Evolutionary conservation across 805 yeast species (phyloP).

Genomic region (Cyberlindnera subsufficiens): DNA sequence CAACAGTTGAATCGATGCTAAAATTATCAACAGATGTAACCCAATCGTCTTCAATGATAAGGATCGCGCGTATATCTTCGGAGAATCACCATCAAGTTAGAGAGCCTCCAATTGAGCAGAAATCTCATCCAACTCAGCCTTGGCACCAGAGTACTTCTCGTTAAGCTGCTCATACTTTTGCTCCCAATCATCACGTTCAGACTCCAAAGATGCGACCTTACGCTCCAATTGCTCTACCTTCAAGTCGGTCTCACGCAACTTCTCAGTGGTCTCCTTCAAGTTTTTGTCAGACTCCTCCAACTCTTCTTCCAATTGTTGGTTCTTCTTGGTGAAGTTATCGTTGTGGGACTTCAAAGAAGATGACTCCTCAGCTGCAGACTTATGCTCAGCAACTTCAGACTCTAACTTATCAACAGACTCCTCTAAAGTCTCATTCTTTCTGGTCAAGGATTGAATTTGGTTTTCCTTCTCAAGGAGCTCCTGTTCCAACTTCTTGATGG

Average conservation of each 20-base stretch:
- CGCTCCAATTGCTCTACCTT: constrained; percentile 95
- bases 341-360: constrained; percentile 82
- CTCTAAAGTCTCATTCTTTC: constrained; percentile 87
- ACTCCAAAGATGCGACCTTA: constrained; percentile 85
- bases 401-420: constrained; percentile 72
- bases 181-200: constrained; percentile 89
- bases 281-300: constrained; percentile 86
- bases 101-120: constrained; percentile 81
- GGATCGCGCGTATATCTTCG: no score
- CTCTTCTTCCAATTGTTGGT: constrained; percentile 83
- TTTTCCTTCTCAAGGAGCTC: constrained; percentile 89
- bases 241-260: constrained; percentile 91
- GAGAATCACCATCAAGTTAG: constrained; percentile 13
- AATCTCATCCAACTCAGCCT: constrained; percentile 94
- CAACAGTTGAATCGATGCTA: not conserved
- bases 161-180: constrained; percentile 84
- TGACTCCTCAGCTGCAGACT: constrained; percentile 86
- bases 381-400: constrained; percentile 63
- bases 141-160: constrained; percentile 75
- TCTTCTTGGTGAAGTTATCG: constrained; percentile 87
- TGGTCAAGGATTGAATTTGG: constrained; percentile 86
- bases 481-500: constrained; percentile 88
- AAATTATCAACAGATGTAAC: no score
- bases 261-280: constrained; percentile 88
- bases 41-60: no score